A percentile compares a stretch with the other conserved stretches of the same genome.
Evolutionary conservation across 805 yeast genomes (phyloP).

Genomic region (Wickerhamiella siamensis): DNA sequence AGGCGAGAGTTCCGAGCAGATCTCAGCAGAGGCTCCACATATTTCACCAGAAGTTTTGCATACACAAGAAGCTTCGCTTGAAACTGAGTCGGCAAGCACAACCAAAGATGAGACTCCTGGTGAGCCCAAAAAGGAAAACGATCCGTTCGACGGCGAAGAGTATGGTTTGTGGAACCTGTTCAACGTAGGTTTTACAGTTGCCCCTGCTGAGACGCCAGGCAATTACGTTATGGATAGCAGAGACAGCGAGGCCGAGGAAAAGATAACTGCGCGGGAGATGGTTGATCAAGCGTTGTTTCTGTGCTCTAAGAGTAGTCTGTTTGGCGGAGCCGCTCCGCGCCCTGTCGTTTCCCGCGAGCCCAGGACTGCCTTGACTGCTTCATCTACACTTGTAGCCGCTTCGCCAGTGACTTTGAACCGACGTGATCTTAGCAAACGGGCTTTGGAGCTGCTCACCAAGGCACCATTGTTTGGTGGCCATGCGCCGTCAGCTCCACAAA

Average conservation of each 20-base stretch:
- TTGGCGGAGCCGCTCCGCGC: background rate
- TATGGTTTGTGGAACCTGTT: slow-evolving; percentile 13
- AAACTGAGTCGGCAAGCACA: too few species aligned
- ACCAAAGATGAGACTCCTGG: too few species aligned
- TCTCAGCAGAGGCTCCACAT: too few species aligned
- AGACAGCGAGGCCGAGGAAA: background rate
- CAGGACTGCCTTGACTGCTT: too few species aligned
- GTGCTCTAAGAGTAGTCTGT: background rate
- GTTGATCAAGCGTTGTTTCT: background rate
- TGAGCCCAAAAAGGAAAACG: too few species aligned
- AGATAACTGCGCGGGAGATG: background rate
- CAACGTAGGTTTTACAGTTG: slow-evolving; percentile 14
- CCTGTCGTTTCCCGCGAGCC: too few species aligned
- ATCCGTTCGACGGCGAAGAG: background rate
- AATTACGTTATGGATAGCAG: background rate
- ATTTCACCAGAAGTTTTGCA: too few species aligned
- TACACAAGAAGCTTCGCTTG: too few species aligned
- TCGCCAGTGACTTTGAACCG: background rate
- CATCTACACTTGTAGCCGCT: background rate
- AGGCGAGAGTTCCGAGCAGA: too few species aligned
- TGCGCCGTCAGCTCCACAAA: too few species aligned
- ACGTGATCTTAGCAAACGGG: background rate
- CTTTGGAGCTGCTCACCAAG: background rate
- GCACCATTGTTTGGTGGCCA: slow-evolving; percentile 1
- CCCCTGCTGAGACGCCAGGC: background rate